Evolutionary conservation across 257 asterid genomes (phyloP).

Genomic region (Nicotiana tomentosiformis): DNA sequence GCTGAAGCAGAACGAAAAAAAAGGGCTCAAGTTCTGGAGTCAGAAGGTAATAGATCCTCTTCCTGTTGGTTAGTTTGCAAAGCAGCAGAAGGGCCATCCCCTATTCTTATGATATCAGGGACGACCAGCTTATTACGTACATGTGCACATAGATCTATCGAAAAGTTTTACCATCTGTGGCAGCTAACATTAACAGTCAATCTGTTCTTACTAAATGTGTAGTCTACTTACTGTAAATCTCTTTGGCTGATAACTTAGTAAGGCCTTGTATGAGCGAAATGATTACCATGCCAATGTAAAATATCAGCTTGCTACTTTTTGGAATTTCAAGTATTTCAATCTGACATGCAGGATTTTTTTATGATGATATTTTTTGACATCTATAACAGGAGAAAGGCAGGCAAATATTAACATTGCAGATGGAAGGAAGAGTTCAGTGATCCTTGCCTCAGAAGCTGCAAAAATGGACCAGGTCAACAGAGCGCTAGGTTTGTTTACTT

Average conservation of each 20-base stretch:
- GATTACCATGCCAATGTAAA: not conserved
- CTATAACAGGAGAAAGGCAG: constrained; percentile 78
- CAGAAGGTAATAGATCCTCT: constrained; percentile 57
- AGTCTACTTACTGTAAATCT: not conserved
- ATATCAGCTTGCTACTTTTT: not conserved
- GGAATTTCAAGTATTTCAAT: not conserved
- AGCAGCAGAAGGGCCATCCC: not conserved
- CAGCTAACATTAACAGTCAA: not conserved
- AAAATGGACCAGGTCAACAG: constrained; percentile 79
- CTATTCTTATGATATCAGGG: not conserved
- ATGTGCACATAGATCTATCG: not conserved
- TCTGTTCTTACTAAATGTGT: not conserved
- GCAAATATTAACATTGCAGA: constrained; percentile 76
- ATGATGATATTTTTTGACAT: not conserved
- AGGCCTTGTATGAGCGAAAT: not conserved
- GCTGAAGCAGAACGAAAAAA: constrained; percentile 96
- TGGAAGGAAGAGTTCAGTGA: constrained; percentile 59
- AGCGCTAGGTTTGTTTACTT: constrained; percentile 58
- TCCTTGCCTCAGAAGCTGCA: constrained; percentile 90
- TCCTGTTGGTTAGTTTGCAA: not conserved
- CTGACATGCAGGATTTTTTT: not conserved
- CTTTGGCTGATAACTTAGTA: not conserved
- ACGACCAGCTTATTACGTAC: not conserved
- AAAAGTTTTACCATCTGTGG: not conserved
- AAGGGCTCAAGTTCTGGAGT: constrained; percentile 87